Evolutionary conservation across 1,284 basidiomycete genomes (phyloP), one percentile per base, ranked within the genome.

Genomic region (Tausonia pullulans): DNA sequence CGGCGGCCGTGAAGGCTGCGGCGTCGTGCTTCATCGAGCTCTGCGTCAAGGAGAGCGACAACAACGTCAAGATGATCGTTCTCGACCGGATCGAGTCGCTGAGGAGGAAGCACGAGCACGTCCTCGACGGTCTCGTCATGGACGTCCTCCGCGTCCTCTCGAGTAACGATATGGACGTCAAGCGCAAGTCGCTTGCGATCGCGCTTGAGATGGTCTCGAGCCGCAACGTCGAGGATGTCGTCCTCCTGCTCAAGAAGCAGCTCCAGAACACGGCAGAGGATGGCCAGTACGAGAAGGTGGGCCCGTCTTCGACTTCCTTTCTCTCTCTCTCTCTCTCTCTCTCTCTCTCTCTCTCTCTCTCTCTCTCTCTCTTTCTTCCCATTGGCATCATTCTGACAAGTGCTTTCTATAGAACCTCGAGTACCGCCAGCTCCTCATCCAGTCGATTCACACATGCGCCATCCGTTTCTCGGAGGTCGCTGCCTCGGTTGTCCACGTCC

Each of bases 391-490:
- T 5, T 54, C 27, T 46, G 68, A 49, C 48, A 40, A 9, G 39
- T 55, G 1, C 58, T 60, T 14, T 9, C 48, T 41, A 14, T 72
- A 92, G 88, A 87, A 88, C 62, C 81, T 90, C 9, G 95, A 98
- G 74, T 98, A 98, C 78, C 84, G 95, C 57, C 95, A 98, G 74
- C 82, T 98, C 1, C 84, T 99, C 68, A 98, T 99, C 71, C 94
- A 98, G 77, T 93, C 89, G 60, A 97, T 98, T 70, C 96, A 98
- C 75, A 83, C 96, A 61, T 95, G 91, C 71, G 95, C 95, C 7
- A 88, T 98, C 81, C 90, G 88, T 72, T 98, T 97, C 81, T 93
- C 91, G n/a, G 95, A 98, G 75, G 90, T 99, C 13, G 95, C 95
- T 3, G 89, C 90, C 4, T 93, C 88, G 69, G 95, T 98, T 58